Percentiles rank a stretch among this genome's conserved stretches.
Conservation (phyloP, 345 rosid species). For the Limnanthes douglasii region DNA sequence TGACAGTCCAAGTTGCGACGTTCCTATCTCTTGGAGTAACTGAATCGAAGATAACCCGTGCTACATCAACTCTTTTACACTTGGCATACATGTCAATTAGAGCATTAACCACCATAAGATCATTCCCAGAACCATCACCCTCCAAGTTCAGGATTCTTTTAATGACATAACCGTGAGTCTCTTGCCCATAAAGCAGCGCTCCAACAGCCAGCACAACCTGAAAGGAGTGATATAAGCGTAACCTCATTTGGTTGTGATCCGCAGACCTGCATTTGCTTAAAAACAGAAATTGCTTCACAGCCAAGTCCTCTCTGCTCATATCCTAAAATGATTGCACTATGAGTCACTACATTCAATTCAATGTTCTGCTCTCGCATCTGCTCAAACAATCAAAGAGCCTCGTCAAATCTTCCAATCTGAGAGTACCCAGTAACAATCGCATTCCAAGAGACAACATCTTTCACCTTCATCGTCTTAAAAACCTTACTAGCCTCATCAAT, state of each 20-base stretch:
- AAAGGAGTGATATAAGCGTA: conserved; percentile 65
- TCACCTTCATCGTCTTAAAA: conserved; percentile 36
- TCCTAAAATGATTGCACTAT: conserved; percentile 84
- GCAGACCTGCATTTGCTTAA: conserved; percentile 43
- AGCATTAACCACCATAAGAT: conserved; percentile 43
- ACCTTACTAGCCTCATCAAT: conserved; percentile 44
- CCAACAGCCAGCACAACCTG: conserved; percentile 71
- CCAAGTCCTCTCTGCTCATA: conserved; percentile 69
- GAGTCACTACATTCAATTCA: conserved; percentile 57
- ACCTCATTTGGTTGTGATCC: conserved; percentile 46
- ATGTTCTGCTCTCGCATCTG: conserved; percentile 48
- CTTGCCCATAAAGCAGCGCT: conserved; percentile 59
- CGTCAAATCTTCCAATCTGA: conserved; percentile 47
- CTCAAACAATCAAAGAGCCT: conserved; percentile 41
- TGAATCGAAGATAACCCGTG: conserved; percentile 42
- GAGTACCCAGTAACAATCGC: conserved; percentile 78
- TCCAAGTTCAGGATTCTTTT: conserved; percentile 28
- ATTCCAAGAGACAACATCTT: conserved; percentile 87
- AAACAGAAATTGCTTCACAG: conserved; percentile 46
- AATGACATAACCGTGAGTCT: conserved; percentile 54
- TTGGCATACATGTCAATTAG: conserved; percentile 75
- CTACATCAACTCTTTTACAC: conserved; percentile 29
- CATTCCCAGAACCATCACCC: conserved; percentile 22
- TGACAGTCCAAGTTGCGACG: conserved; percentile 76
- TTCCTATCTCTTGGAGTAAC: conserved; percentile 25